Evolutionary conservation across 75 land plant species (phyloP).

Genomic region (Picea sitchensis): DNA sequence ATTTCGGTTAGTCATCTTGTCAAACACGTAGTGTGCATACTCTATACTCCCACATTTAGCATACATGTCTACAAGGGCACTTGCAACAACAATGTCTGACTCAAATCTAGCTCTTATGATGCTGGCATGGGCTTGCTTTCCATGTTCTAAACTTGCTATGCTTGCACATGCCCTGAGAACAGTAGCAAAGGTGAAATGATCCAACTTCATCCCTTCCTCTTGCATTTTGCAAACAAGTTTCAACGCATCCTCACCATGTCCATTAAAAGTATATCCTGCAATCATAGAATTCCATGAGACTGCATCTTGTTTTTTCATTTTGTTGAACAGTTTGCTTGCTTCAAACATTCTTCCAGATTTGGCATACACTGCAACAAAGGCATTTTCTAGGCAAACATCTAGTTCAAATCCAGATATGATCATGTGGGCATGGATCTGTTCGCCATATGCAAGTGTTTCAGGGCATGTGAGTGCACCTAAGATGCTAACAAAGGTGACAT

Average conservation of each 20-base stretch:
- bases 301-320: constrained; percentile 13
- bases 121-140: constrained; percentile 46
- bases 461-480: not conserved
- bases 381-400: constrained; percentile 12
- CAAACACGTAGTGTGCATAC: constrained; percentile 58
- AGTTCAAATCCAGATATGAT: constrained; percentile 5
- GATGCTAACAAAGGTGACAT: constrained; percentile 41
- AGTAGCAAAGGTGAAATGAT: constrained; percentile 69
- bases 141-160: constrained; percentile 47
- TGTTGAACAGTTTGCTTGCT: constrained; percentile 14
- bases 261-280: constrained; percentile 54
- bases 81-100: constrained; percentile 25
- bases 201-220: constrained; percentile 21
- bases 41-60: constrained; percentile 70
- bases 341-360: constrained; percentile 25
- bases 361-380: constrained; percentile 27
- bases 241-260: constrained; percentile 44
- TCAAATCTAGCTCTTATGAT: constrained; percentile 38
- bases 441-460: not conserved
- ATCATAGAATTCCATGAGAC: constrained; percentile 60
- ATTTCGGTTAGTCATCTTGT: constrained; percentile 41
- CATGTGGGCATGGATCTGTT: not conserved
- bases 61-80: constrained; percentile 63
- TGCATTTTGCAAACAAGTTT: constrained; percentile 27
- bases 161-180: constrained; percentile 72